A percentile compares a stretch with the other conserved stretches of the same genome.
Conservation (phyloP, 2,329 filamentous ascomycete species). For the Penicillium brevicompactum region DNA sequence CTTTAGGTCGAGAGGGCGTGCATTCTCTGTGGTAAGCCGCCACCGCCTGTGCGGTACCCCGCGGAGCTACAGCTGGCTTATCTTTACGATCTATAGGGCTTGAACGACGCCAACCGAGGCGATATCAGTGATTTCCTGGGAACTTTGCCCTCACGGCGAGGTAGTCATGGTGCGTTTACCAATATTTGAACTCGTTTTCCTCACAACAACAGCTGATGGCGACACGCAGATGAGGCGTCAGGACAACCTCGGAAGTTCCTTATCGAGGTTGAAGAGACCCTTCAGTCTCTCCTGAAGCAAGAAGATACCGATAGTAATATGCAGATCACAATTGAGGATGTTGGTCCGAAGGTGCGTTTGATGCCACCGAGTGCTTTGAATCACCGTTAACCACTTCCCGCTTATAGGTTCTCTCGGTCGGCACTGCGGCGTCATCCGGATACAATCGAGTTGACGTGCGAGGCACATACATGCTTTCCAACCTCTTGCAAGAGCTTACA, state of each 20-base stretch:
- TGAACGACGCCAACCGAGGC: constrained; percentile 40
- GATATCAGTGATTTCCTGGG: constrained; percentile 40
- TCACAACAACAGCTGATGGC: constrained; percentile 14
- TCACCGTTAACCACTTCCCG: constrained; percentile 25
- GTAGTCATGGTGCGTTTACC: constrained; percentile 45
- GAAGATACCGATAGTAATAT: constrained; percentile 94
- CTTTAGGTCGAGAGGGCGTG: constrained; percentile 52
- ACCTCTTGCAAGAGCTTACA: constrained; percentile 90
- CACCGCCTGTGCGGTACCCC: constrained; percentile 16
- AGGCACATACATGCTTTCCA: constrained; percentile 96
- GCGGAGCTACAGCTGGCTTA: constrained; percentile 14
- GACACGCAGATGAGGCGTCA: constrained; percentile 68
- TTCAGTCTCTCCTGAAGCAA: constrained; percentile 75
- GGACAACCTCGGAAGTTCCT: constrained; percentile 75
- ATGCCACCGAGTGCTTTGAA: background rate
- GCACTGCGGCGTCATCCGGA: constrained; percentile 82
- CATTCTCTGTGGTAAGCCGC: constrained; percentile 57
- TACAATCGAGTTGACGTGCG: constrained; percentile 87
- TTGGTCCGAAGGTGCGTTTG: constrained; percentile 74
- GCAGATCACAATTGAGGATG: constrained; percentile 97
- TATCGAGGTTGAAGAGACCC: constrained; percentile 80
- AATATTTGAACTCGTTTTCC: background rate
- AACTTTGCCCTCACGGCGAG: constrained; percentile 39
- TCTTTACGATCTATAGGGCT: constrained; percentile 27
- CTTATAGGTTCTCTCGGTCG: constrained; percentile 73